phyloP scores from a whole-genome alignment of 164 flowering plant species.

The Tinospora cordifolia region DNA sequence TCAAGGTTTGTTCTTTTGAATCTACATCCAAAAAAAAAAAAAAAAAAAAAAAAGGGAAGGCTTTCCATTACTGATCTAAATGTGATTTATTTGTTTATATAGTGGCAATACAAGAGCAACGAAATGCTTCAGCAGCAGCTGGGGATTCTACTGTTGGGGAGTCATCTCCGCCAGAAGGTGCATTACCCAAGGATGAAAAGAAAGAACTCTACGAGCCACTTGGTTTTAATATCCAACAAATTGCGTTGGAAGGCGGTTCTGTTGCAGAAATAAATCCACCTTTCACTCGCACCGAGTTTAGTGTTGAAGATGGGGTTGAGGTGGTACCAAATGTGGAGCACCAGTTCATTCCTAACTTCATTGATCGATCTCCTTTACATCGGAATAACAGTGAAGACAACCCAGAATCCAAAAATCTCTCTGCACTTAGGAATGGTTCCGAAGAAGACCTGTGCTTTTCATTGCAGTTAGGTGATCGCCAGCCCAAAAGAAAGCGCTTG shows the following conservation, averaged over 20 bases:
- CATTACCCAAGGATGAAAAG: constrained; percentile 36
- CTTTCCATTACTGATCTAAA: background rate
- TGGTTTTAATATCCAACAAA: constrained; percentile 47
- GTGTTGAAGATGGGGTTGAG: constrained; percentile 40
- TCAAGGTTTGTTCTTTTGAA: constrained; percentile 49
- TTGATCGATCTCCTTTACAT: constrained; percentile 31
- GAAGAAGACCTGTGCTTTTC: constrained; percentile 59
- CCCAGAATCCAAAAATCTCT: constrained; percentile 36
- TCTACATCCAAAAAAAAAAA: background rate
- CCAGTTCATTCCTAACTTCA: constrained; percentile 67
- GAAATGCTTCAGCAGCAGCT: constrained; percentile 53
- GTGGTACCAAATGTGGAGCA: constrained; percentile 52
- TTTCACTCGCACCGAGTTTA: constrained; percentile 30
- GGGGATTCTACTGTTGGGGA: constrained; percentile 72
- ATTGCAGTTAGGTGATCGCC: constrained; percentile 74
- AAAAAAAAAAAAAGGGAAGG: too few species aligned
- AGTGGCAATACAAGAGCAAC: constrained; percentile 84
- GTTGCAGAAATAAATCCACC: constrained; percentile 29
- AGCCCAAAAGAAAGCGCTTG: constrained; percentile 50
- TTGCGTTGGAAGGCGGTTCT: constrained; percentile 38
- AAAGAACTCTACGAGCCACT: constrained; percentile 53
- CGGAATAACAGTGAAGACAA: constrained; percentile 25
- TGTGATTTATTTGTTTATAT: constrained; percentile 4
- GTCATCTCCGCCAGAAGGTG: constrained; percentile 53
- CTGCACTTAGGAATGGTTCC: constrained; percentile 43